Evolutionary conservation across 148 eudicot genomes (phyloP), one percentile per base, ranked within the genome.

Genomic region (Simmondsia chinensis): DNA sequence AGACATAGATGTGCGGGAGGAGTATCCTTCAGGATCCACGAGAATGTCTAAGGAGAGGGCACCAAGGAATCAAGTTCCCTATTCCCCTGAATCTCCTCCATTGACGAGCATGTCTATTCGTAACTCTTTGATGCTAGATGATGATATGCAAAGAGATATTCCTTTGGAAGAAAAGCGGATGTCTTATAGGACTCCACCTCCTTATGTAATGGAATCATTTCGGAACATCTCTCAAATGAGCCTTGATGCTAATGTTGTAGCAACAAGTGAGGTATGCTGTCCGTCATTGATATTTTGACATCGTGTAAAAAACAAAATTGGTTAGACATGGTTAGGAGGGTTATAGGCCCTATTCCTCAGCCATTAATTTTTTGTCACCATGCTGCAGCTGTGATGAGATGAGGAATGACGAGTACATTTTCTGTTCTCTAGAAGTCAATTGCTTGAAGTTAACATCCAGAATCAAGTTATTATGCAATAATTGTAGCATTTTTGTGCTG

Each of bases 71-170:
- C 77, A 63, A 40, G 47, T 21, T 52, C 51, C 29, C 36, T 59
- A 53, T 63, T 82, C 85, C 14, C 76, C 91, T 21, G 86, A 70
- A 39, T 66, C 82, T 41, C 64, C 81, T 27, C 51, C 71, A 1
- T 9, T 39, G 46, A 70, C 53, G 45, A 70, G 59, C 46, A 42
- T 66, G 27, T 59, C 71, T 29, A 30, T 37, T 10, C 71, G 52
- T 20, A 53, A 66, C 63, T 46, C 67, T 15, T 45, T 57, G 43
- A 73, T 71, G 51, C 33, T 49, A 39, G 80, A 54, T 41, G 82
- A 75, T 37, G 80, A 83, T 54, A 32, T 70, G 48, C 66, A 68
- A 50, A 56, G 59, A 43, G 94, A 80, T 48, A 50, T 45, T 45
- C 39, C 34, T 26, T 68, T 59, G 59, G 96, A 80, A 48, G 91